Conservation (phyloP, 2,329 filamentous ascomycete species). For the Meredithiella fracta region DNA sequence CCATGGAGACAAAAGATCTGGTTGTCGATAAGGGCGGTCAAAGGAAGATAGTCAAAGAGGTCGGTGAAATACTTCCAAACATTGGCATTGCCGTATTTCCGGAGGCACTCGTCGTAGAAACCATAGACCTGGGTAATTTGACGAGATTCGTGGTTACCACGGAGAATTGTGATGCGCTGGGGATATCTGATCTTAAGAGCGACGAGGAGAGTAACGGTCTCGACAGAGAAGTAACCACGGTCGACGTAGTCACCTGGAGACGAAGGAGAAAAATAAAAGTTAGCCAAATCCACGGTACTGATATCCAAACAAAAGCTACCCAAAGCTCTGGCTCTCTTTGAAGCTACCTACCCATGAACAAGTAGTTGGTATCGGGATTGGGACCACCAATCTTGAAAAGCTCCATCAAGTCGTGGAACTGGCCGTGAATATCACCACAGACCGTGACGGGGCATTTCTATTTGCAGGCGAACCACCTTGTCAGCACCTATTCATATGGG, state of each 20-base stretch:
- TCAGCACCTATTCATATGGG: background rate
- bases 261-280: conserved; percentile 11
- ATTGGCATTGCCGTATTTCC: conserved; percentile 97
- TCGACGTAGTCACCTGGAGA: conserved; percentile 84
- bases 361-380: conserved; percentile 96
- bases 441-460: conserved; percentile 98
- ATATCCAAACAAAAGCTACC: too few relatives aligned
- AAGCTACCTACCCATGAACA: conserved; percentile 76
- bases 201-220: conserved; percentile 91
- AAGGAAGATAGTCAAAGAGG: conserved; percentile 93
- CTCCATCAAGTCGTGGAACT: conserved; percentile 99
- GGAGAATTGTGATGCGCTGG: conserved; percentile 92
- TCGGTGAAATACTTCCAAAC: conserved; percentile 99
- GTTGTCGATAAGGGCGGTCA: conserved; percentile 95
- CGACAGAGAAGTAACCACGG: conserved; percentile 95
- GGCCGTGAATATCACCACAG: conserved; percentile 96
- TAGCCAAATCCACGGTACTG: too few relatives aligned
- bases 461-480: background rate
- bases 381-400: conserved; percentile 97
- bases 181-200: conserved; percentile 97
- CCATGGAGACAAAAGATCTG: conserved; percentile 99
- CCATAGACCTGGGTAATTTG: conserved; percentile 99
- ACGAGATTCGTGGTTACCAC: conserved; percentile 95
- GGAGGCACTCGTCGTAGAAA: conserved; percentile 97
- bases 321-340: too few relatives aligned